A percentile compares a stretch with the other conserved stretches of the same genome.
phyloP scores from a whole-genome alignment of 1,284 basidiomycete genomes.

The Inonotus obliquus region DNA sequence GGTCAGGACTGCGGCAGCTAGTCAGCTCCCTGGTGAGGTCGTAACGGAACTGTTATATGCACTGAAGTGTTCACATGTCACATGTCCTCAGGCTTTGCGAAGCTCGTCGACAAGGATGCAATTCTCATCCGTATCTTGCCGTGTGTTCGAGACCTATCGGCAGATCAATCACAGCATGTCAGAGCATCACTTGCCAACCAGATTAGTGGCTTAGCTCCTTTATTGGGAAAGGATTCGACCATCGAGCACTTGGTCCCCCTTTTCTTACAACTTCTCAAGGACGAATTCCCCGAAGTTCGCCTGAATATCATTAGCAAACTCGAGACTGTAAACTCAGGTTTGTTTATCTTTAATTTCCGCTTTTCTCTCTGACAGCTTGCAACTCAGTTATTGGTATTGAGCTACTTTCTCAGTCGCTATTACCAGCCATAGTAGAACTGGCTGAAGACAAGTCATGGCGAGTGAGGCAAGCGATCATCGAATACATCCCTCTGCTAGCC shows the following conservation, averaged over 20 bases:
- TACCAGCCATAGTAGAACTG: conserved; percentile 96
- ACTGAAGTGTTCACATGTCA: neutral
- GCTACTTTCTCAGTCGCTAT: conserved; percentile 88
- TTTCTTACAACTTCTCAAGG: conserved; percentile 95
- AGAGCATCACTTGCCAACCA: conserved; percentile 95
- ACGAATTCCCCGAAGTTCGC: conserved; percentile 98
- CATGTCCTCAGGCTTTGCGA: conserved; percentile 79
- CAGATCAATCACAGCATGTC: conserved; percentile 95
- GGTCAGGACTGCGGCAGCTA: conserved; percentile 93
- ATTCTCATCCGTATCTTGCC: conserved; percentile 92
- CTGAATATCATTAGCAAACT: conserved; percentile 99
- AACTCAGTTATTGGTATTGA: conserved; percentile 92
- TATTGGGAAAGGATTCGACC: conserved; percentile 92
- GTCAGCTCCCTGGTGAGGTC: conserved; percentile 71
- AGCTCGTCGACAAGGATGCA: conserved; percentile 90
- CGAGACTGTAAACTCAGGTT: conserved; percentile 92
- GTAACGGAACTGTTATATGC: neutral
- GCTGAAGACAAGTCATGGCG: conserved; percentile 99
- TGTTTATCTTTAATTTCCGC: conserved; percentile 25
- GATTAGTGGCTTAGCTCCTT: conserved; percentile 95
- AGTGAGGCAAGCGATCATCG: conserved; percentile 99
- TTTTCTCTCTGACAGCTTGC: neutral
- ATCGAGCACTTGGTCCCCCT: conserved; percentile 96
- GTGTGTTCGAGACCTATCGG: conserved; percentile 93
- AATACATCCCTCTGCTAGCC: conserved; percentile 94